Percentiles rank a stretch among this genome's conserved stretches.
These are phyloP conservation scores for Leccinum subgranulosum DNA, from an alignment of 768 basidiomycete species.

Conservation along the genomic window DNA sequence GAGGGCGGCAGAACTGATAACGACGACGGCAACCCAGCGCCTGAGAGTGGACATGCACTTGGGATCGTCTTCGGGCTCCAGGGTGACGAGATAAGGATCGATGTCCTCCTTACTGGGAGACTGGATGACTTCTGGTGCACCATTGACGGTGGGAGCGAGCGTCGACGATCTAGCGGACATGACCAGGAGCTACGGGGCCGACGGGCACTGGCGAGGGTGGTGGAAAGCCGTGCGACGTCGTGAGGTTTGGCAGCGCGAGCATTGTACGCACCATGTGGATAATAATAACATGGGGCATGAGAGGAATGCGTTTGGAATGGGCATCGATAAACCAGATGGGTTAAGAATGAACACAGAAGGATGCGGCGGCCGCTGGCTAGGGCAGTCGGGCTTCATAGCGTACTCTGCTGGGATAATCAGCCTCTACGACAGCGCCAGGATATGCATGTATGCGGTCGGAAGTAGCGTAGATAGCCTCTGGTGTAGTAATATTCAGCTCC, in stretches of 20 bases:
- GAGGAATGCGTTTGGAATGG: too few relatives aligned
- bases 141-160: constrained; percentile 8
- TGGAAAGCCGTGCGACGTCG: background rate
- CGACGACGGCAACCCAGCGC: constrained; percentile 48
- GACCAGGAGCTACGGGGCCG: background rate
- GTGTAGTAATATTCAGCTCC: background rate
- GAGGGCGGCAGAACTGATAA: constrained; percentile 45
- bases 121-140: background rate
- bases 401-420: background rate
- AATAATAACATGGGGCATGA: constrained; percentile 9
- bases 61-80: constrained; percentile 43
- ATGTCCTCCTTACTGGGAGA: constrained; percentile 1
- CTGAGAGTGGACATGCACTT: constrained; percentile 36
- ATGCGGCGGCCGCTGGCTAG: background rate
- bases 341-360: background rate
- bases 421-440: background rate
- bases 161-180: constrained; percentile 9
- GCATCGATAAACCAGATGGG: too few relatives aligned
- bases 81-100: constrained; percentile 29
- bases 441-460: background rate
- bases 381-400: background rate
- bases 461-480: background rate
- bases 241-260: background rate
- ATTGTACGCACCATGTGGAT: background rate
- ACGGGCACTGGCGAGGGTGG: background rate